A percentile compares a stretch with the other conserved stretches of the same genome.
Conservation (phyloP, 306 rosid species). For the Castanea mollissima region DNA sequence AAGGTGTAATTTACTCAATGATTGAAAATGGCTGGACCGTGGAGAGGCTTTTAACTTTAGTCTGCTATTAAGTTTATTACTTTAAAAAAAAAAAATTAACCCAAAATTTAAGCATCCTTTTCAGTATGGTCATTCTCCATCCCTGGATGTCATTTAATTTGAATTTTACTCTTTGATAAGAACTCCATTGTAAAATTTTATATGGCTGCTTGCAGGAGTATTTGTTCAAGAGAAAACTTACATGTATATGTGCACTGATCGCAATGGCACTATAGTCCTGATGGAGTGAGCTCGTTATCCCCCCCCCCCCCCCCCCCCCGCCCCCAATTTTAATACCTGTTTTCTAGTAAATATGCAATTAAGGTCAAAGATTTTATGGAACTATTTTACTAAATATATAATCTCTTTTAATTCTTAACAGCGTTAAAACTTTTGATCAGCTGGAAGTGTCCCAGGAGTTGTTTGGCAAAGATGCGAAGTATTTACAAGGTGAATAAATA, state of each 20-base stretch:
- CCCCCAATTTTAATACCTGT: slow-evolving; percentile 1
- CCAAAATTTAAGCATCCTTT: neutral
- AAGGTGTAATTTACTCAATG: neutral
- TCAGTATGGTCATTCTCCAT: slow-evolving; percentile 12
- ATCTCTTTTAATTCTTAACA: slow-evolving; percentile 38
- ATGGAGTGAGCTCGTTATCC: slow-evolving; percentile 65
- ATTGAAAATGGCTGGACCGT: neutral
- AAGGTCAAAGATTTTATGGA: slow-evolving; percentile 8
- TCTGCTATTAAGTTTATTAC: neutral
- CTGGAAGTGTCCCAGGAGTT: slow-evolving; percentile 73
- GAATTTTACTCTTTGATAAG: slow-evolving; percentile 22
- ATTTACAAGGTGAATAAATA: slow-evolving; percentile 53
- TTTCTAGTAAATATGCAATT: neutral
- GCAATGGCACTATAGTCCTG: slow-evolving; percentile 69
- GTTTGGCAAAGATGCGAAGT: slow-evolving; percentile 63
- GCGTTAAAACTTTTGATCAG: slow-evolving; percentile 76
- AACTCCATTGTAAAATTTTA: slow-evolving; percentile 12
- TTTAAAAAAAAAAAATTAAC: no score
- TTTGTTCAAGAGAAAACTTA: slow-evolving; percentile 57
- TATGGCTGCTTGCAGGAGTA: slow-evolving; percentile 54
- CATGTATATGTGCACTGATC: slow-evolving; percentile 85
- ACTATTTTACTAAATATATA: slow-evolving; percentile 17
- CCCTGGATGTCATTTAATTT: neutral
- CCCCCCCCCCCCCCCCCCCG: no score
- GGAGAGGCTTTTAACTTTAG: neutral